Conservation (phyloP, 1,284 basidiomycete genomes). For the Afroboletus lepidellus region DNA sequence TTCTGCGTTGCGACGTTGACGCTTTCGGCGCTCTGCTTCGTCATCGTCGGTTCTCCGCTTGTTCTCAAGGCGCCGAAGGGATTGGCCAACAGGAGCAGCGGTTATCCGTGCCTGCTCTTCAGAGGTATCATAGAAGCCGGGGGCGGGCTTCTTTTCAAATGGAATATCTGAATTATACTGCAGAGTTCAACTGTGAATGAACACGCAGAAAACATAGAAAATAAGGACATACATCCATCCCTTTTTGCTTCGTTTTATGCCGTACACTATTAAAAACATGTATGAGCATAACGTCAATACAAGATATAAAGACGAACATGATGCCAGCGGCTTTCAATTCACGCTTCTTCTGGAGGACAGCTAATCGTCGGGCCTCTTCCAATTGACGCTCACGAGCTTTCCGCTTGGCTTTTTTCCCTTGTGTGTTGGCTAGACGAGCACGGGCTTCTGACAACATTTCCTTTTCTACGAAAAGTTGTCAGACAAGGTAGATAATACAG, state of each 20-base stretch:
- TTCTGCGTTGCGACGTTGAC: slow-evolving; percentile 63
- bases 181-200: slow-evolving; percentile 5
- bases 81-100: slow-evolving; percentile 89
- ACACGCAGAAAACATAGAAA: background rate
- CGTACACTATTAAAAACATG: slow-evolving; percentile 57
- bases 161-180: slow-evolving; percentile 98
- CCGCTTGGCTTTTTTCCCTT: slow-evolving; percentile 99
- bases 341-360: slow-evolving; percentile 96
- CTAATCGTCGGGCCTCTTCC: slow-evolving; percentile 92
- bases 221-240: slow-evolving; percentile 81
- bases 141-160: slow-evolving; percentile 93
- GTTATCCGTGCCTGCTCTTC: slow-evolving; percentile 92
- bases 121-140: slow-evolving; percentile 96
- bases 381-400: slow-evolving; percentile 96
- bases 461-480: slow-evolving; percentile 69
- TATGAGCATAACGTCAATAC: slow-evolving; percentile 17
- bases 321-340: slow-evolving; percentile 98
- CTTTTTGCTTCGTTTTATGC: slow-evolving; percentile 91
- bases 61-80: slow-evolving; percentile 84
- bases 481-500: background rate
- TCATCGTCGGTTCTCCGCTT: slow-evolving; percentile 93
- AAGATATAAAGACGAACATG: slow-evolving; percentile 57
- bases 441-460: slow-evolving; percentile 99
- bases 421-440: slow-evolving; percentile 96
- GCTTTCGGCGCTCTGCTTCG: slow-evolving; percentile 82